Percentiles rank a stretch among this genome's conserved stretches.
Evolutionary conservation across 1,284 basidiomycete species (phyloP).

Genomic region (Cerrena zonata): DNA sequence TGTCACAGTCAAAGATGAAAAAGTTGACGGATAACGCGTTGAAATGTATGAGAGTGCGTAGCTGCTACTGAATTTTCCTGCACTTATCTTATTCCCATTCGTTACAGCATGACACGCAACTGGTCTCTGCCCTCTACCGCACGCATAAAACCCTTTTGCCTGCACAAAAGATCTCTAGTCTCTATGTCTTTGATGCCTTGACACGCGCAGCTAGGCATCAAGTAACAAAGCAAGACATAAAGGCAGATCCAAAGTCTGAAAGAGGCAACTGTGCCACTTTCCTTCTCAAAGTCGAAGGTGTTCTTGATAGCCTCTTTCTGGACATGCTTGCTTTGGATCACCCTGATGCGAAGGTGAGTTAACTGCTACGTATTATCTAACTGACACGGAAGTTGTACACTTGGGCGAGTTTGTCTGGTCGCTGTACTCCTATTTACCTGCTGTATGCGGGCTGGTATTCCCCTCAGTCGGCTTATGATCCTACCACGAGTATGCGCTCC

Average conservation of each 20-base stretch:
- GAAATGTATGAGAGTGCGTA: slow-evolving; percentile 65
- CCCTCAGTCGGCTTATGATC: no score
- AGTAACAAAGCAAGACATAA: slow-evolving; percentile 58
- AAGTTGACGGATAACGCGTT: slow-evolving; percentile 68
- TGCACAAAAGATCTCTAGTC: slow-evolving; percentile 68
- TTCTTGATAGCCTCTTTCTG: slow-evolving; percentile 77
- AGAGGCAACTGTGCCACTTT: slow-evolving; percentile 77
- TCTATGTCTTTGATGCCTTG: slow-evolving; percentile 88
- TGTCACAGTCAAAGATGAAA: slow-evolving; percentile 80
- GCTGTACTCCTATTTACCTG: no score
- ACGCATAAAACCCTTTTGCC: slow-evolving; percentile 73
- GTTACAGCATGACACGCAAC: slow-evolving; percentile 72
- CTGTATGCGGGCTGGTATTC: no score
- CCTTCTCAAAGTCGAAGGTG: slow-evolving; percentile 77
- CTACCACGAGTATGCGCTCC: no score
- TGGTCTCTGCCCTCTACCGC: slow-evolving; percentile 80
- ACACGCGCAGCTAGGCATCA: slow-evolving; percentile 73
- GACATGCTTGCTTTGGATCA: slow-evolving; percentile 66
- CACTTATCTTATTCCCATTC: slow-evolving; percentile 2
- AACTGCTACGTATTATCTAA: slow-evolving; percentile 7
- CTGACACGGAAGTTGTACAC: no score
- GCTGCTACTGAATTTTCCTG: slow-evolving; percentile 2
- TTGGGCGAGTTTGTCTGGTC: no score
- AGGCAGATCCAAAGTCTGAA: slow-evolving; percentile 47
- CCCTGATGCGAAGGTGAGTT: slow-evolving; percentile 79